Conservation (phyloP, 169 alveolate genomes). For the Plasmodium coatneyi region DNA sequence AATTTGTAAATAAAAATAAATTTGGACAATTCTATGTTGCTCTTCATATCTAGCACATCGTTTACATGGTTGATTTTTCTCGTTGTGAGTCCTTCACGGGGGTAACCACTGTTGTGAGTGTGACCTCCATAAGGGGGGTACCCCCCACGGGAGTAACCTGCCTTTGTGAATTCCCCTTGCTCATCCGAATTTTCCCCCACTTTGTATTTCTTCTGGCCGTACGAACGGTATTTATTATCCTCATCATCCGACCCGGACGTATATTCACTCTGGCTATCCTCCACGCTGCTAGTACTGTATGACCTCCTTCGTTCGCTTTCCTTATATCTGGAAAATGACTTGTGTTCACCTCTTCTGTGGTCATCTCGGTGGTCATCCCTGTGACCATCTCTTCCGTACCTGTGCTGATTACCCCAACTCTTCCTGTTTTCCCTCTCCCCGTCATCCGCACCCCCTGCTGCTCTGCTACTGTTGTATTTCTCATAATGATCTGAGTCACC, state of each 20-base stretch:
- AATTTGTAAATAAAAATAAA: slow-evolving; percentile 56
- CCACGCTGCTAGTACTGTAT: background rate
- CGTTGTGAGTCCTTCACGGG: background rate
- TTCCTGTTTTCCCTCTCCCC: background rate
- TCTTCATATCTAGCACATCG: slow-evolving; percentile 43
- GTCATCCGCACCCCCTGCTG: background rate
- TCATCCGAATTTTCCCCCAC: background rate
- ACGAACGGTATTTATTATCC: background rate
- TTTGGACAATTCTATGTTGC: slow-evolving; percentile 48
- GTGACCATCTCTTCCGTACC: background rate
- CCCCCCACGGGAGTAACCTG: background rate
- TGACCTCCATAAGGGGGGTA: slow-evolving; percentile 11
- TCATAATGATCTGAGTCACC: slow-evolving; percentile 14
- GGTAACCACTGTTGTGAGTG: background rate
- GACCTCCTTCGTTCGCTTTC: background rate
- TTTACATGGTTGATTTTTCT: slow-evolving; percentile 7
- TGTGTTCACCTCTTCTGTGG: background rate
- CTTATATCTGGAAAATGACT: background rate
- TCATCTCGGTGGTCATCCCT: background rate
- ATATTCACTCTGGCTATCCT: slow-evolving; percentile 34
- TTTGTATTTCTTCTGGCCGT: slow-evolving; percentile 2
- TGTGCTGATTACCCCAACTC: background rate
- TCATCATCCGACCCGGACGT: slow-evolving; percentile 10
- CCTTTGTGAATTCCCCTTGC: background rate
- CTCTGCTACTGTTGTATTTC: slow-evolving; percentile 1